Evolutionary conservation across 2,329 filamentous ascomycete genomes (phyloP).

Genomic region (Fusarium nygamai): DNA sequence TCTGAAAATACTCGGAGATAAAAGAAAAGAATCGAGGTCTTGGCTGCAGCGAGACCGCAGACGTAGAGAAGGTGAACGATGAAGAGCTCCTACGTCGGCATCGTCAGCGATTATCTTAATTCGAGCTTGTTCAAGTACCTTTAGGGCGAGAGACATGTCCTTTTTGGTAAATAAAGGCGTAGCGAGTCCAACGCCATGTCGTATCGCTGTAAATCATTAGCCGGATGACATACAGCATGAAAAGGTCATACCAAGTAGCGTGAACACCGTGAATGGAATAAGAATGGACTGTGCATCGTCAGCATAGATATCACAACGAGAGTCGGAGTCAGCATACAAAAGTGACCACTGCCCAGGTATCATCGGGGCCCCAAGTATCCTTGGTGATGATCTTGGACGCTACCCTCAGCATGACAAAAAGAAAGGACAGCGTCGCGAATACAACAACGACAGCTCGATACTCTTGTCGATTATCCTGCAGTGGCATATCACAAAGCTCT

Average conservation of each 20-base stretch:
- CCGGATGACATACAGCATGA: rapidly evolving
- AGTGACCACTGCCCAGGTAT: neutral
- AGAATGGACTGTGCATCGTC: neutral
- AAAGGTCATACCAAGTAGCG: neutral
- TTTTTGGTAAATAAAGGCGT: neutral
- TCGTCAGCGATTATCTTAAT: neutral
- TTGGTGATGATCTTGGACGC: neutral
- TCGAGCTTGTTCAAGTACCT: neutral
- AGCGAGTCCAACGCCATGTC: neutral
- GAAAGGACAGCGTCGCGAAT: neutral
- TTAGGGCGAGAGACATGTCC: neutral
- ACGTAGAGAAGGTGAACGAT: neutral
- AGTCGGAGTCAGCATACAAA: neutral
- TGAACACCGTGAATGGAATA: neutral
- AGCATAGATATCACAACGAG: neutral
- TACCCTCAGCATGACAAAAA: neutral
- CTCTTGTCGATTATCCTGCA: neutral
- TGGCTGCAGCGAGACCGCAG: neutral
- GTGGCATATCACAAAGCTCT: neutral
- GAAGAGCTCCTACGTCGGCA: neutral
- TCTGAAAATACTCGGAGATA: neutral
- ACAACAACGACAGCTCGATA: neutral
- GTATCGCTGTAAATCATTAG: neutral
- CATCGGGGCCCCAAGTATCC: neutral
- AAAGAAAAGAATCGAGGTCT: conserved; percentile 6